Base-by-base conservation (phyloP, 2,329 filamentous ascomycete species). In the Fusarium sp. region DNA sequence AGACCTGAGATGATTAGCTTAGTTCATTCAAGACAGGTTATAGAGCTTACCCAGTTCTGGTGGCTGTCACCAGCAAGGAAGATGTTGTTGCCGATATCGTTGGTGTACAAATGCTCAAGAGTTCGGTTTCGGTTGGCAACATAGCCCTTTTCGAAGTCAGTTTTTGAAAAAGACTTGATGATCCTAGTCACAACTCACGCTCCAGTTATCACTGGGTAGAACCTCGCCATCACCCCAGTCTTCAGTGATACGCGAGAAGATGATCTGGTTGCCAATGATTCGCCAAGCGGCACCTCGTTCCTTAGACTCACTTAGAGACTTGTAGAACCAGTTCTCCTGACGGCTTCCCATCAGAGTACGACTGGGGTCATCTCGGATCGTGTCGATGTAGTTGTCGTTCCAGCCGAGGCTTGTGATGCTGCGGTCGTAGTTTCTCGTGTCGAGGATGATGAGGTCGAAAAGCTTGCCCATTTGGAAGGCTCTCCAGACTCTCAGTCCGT, bases 291-390 rank as follows among this genome's bases (percentile, higher is more conserved):
- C 89, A 24, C 88, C 89, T n/a, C 91, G 86, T 17, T 86, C 73
- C n/a, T 86, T 82, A 1, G 89, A 91, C 49, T 84, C 76, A 7
- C 83, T 83, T 9, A 92, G 80, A 42, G 84, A 80, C 45, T 84
- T 83, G 76, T 91, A 92, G 78, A 93, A 90, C 92, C 92, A 94
- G 70, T 88, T 87, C 77, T 94, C 92, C 75, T 94, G 92, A 13
- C 86, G 85, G 2, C 85, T 82, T 4, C 92, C 92, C 91, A 94
- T 93, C 69, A 94, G 80, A 0, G 86, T 87, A 6, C 92, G 87
- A 7, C 88, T 85, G 4, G 89, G 87, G 57, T 94, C 90, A 69
- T 93, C 86, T 19, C 87, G 73, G 61, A 93, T 90, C 3, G 81
- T 72, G 8, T 57, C 43, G 31, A 70, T 58, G 3, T 65, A 70